Evolutionary conservation across 352 stramenopile genomes (phyloP).

Genomic region (Lagenidium giganteum): DNA sequence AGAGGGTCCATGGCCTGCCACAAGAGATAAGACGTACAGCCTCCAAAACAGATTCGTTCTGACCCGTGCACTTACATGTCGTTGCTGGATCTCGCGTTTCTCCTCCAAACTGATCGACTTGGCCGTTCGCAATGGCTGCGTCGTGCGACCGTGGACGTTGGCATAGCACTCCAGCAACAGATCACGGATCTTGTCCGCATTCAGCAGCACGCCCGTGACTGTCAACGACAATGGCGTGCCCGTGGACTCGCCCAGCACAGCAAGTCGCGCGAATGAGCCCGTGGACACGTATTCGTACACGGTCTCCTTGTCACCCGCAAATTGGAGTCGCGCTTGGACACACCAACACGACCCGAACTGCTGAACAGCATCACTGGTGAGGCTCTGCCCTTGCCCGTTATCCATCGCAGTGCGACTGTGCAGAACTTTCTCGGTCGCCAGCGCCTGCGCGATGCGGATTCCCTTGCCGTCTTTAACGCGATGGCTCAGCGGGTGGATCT

Average conservation of each 20-base stretch:
- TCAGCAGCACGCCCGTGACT: conserved; percentile 29
- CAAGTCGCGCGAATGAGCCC: conserved; percentile 27
- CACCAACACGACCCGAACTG: conserved; percentile 30
- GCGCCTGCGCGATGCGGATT: conserved; percentile 35
- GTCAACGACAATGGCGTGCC: conserved; percentile 25
- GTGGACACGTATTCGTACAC: conserved; percentile 46
- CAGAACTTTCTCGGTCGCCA: conserved; percentile 35
- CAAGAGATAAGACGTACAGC: neutral
- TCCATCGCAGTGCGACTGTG: too few species aligned
- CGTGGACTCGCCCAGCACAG: neutral
- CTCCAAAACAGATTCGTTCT: too few species aligned
- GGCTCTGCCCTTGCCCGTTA: too few species aligned
- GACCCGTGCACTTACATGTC: conserved; percentile 46
- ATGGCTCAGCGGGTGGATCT: conserved; percentile 15
- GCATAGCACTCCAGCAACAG: conserved; percentile 47
- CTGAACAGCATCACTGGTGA: too few species aligned
- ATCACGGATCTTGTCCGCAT: conserved; percentile 28
- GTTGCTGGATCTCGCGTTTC: conserved; percentile 44
- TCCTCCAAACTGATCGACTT: conserved; percentile 36
- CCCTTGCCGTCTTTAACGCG: conserved; percentile 18
- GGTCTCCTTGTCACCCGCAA: conserved; percentile 26
- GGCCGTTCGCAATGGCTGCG: conserved; percentile 27
- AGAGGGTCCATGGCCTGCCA: conserved; percentile 44
- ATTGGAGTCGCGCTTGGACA: conserved; percentile 37
- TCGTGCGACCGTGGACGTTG: conserved; percentile 17